Conservation (phyloP, 768 basidiomycete species). For the Sutorius australiensis region DNA sequence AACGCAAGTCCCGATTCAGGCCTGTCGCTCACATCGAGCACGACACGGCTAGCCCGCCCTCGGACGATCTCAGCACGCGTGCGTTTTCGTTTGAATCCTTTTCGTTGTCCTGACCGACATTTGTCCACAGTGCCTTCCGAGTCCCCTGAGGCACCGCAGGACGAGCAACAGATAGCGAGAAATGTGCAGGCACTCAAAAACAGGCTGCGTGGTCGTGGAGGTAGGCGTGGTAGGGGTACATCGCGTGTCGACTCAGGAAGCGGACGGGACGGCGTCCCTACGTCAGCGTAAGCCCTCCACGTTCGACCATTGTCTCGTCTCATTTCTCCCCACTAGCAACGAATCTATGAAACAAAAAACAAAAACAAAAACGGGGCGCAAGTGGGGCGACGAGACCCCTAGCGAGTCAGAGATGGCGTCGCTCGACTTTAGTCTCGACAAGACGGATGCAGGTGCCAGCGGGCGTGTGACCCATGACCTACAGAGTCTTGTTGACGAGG, state of each 20-base stretch:
- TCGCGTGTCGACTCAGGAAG: constrained; percentile 49
- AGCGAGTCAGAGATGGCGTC: constrained; percentile 89
- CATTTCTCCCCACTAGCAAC: constrained; percentile 43
- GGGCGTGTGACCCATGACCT: constrained; percentile 44
- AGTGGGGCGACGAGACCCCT: constrained; percentile 85
- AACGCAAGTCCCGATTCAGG: constrained; percentile 65
- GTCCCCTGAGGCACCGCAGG: constrained; percentile 50
- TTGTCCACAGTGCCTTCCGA: constrained; percentile 42
- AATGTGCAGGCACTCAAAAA: constrained; percentile 90
- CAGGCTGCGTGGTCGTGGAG: constrained; percentile 72
- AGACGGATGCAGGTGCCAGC: constrained; percentile 35
- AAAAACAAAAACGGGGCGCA: constrained; percentile 73
- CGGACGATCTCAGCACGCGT: constrained; percentile 61
- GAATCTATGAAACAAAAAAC: constrained; percentile 56
- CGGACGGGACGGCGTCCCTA: constrained; percentile 57
- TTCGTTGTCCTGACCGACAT: background rate
- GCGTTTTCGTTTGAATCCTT: constrained; percentile 11
- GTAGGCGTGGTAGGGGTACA: constrained; percentile 48
- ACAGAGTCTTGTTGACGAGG: constrained; percentile 59
- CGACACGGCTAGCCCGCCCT: constrained; percentile 43
- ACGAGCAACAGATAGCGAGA: constrained; percentile 88
- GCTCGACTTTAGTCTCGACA: constrained; percentile 80
- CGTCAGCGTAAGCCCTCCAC: constrained; percentile 61
- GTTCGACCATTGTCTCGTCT: background rate
- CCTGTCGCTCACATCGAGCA: constrained; percentile 33